A percentile compares a stretch with the other conserved stretches of the same genome.
These are phyloP conservation scores for Baorangia bicolor DNA, from an alignment of 768 basidiomycete species.

Conservation along the genomic window DNA sequence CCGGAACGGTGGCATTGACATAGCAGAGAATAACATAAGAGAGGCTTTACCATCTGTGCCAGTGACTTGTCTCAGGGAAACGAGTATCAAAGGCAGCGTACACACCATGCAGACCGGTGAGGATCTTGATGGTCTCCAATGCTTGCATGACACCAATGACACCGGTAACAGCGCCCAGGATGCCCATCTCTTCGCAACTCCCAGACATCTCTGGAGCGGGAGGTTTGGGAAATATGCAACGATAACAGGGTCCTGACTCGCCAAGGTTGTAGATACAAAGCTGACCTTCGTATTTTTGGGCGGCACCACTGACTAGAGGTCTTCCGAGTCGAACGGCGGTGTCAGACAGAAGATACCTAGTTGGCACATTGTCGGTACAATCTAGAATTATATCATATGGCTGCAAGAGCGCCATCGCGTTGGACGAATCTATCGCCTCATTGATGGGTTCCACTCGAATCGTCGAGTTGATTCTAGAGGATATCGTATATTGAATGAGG, in stretches of 20 bases:
- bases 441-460: slow-evolving; percentile 57
- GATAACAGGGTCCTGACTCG: slow-evolving; percentile 80
- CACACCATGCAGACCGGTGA: slow-evolving; percentile 65
- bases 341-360: slow-evolving; percentile 92
- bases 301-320: slow-evolving; percentile 91
- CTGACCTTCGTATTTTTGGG: slow-evolving; percentile 82
- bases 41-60: slow-evolving; percentile 56
- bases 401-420: slow-evolving; percentile 60
- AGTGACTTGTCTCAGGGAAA: slow-evolving; percentile 3
- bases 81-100: neutral
- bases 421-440: slow-evolving; percentile 53
- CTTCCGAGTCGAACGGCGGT: slow-evolving; percentile 71
- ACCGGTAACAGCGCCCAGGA: slow-evolving; percentile 87
- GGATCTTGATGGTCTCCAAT: slow-evolving; percentile 79
- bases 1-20: slow-evolving; percentile 71
- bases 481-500: slow-evolving; percentile 1
- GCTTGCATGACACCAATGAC: slow-evolving; percentile 90
- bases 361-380: slow-evolving; percentile 92
- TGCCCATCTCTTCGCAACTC: slow-evolving; percentile 85
- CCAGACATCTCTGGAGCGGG: slow-evolving; percentile 63
- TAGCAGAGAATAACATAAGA: slow-evolving; percentile 72
- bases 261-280: slow-evolving; percentile 73
- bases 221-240: slow-evolving; percentile 88
- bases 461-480: slow-evolving; percentile 70
- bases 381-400: slow-evolving; percentile 81